Conservation (phyloP, 2,329 filamentous ascomycete species). For the Tolypocladium cylindrosporum region DNA sequence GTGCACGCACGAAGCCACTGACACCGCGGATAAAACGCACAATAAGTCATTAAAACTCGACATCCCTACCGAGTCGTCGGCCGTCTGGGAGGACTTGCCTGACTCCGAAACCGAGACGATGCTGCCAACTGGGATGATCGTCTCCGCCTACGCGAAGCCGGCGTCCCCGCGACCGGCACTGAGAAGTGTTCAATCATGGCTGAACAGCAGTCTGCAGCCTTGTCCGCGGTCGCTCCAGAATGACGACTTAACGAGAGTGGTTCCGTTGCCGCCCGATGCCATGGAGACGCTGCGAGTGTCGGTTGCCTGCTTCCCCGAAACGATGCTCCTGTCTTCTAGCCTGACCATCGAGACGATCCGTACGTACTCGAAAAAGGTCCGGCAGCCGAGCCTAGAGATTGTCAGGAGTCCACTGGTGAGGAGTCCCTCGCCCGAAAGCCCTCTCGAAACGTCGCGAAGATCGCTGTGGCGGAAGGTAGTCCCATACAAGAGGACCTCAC, state of each 20-base stretch:
- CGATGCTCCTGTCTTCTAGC: constrained; percentile 45
- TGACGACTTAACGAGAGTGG: constrained; percentile 26
- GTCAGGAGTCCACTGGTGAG: constrained; percentile 9
- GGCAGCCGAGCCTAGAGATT: constrained; percentile 24
- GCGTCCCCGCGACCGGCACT: constrained; percentile 24
- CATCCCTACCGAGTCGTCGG: constrained; percentile 1
- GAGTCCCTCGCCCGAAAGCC: constrained; percentile 8
- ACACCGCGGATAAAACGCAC: background rate
- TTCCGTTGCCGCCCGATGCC: constrained; percentile 42
- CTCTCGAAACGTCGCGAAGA: constrained; percentile 9
- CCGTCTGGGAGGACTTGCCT: constrained; percentile 2
- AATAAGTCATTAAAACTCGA: background rate
- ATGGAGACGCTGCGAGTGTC: constrained; percentile 44
- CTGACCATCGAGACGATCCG: constrained; percentile 49
- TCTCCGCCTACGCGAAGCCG: constrained; percentile 17
- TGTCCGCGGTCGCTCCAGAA: constrained; percentile 16
- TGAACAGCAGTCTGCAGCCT: constrained; percentile 20
- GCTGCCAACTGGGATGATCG: constrained; percentile 1
- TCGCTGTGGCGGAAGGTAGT: constrained; percentile 28
- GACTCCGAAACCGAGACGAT: constrained; percentile 6
- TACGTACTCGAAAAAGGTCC: constrained; percentile 41
- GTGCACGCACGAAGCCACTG: background rate
- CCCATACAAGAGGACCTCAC: constrained; percentile 13
- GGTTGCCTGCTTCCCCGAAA: constrained; percentile 47
- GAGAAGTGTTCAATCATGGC: constrained; percentile 25